Percentiles rank a stretch among this genome's conserved stretches.
Conservation (phyloP, 805 yeast genomes). For the Yarrowia phangngaensis region DNA sequence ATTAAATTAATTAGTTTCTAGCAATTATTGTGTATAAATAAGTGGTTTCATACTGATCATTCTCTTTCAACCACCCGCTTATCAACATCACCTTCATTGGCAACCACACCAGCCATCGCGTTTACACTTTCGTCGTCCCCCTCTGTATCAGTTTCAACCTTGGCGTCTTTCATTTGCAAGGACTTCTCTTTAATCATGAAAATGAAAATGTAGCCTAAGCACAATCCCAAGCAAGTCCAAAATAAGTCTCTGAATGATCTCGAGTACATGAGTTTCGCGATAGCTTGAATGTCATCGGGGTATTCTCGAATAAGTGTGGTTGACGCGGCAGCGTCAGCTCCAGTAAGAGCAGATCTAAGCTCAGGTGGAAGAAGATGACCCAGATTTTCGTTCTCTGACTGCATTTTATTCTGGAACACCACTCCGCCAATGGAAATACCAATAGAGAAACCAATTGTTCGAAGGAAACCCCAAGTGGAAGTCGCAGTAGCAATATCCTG, state of each 20-base stretch:
- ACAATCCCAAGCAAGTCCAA: conserved; percentile 19
- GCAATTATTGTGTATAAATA: too few species aligned
- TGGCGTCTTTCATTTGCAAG: conserved; percentile 16
- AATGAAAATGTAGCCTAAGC: conserved; percentile 14
- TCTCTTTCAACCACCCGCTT: too few species aligned
- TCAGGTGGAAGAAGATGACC: conserved; percentile 4
- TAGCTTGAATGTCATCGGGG: neutral
- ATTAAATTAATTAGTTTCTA: too few species aligned
- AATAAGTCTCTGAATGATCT: conserved; percentile 19
- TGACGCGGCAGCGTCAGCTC: conserved; percentile 18
- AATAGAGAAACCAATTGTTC: conserved; percentile 40
- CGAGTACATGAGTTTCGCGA: conserved; percentile 17
- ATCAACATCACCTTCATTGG: too few species aligned
- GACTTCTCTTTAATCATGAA: conserved; percentile 13
- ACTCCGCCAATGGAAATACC: conserved; percentile 48
- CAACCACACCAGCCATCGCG: too few species aligned
- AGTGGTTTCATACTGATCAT: too few species aligned
- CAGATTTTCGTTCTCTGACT: conserved; percentile 12
- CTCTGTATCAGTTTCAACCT: conserved; percentile 4
- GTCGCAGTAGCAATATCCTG: conserved; percentile 52
- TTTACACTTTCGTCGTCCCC: too few species aligned
- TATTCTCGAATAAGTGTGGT: neutral
- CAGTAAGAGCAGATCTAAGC: conserved; percentile 1
- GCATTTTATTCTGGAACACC: conserved; percentile 44
- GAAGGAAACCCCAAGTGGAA: conserved; percentile 44